A percentile compares a stretch with the other conserved stretches of the same genome.
Conservation (phyloP, 441 rosid genomes). For the Jatropha multifida region DNA sequence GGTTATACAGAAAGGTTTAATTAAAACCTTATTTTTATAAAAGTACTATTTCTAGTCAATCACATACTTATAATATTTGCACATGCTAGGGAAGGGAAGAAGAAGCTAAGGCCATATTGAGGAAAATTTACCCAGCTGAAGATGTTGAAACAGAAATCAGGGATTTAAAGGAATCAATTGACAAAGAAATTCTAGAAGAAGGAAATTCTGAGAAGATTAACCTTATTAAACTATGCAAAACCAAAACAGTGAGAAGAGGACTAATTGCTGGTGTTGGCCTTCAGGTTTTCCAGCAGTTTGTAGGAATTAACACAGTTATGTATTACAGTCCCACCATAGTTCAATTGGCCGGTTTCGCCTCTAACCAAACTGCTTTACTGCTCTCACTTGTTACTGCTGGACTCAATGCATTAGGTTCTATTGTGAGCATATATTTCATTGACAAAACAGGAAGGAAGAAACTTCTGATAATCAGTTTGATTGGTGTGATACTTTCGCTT, state of each 20-base stretch:
- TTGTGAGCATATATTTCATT: slow-evolving; percentile 66
- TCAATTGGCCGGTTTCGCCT: slow-evolving; percentile 73
- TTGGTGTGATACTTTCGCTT: slow-evolving; percentile 53
- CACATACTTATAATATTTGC: neutral
- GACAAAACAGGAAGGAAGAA: slow-evolving; percentile 74
- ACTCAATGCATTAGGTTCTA: slow-evolving; percentile 63
- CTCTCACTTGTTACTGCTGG: slow-evolving; percentile 71
- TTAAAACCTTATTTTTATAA: no score
- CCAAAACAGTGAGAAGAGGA: slow-evolving; percentile 68
- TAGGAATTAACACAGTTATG: slow-evolving; percentile 87
- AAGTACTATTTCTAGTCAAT: neutral
- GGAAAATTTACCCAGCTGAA: slow-evolving; percentile 51
- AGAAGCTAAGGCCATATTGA: slow-evolving; percentile 55
- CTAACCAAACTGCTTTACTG: slow-evolving; percentile 68
- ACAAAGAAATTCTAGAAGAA: slow-evolving; percentile 48
- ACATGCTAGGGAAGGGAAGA: slow-evolving; percentile 56
- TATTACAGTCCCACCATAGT: slow-evolving; percentile 78
- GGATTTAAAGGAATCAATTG: slow-evolving; percentile 58
- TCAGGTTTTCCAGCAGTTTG: slow-evolving; percentile 81
- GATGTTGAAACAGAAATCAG: slow-evolving; percentile 57
- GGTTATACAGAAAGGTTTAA: slow-evolving; percentile 61
- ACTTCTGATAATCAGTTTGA: slow-evolving; percentile 52
- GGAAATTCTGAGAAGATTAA: slow-evolving; percentile 56
- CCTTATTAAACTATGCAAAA: slow-evolving; percentile 43
- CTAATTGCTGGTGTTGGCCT: slow-evolving; percentile 78